phyloP scores from a whole-genome alignment of 148 eudicot genomes.

The Oxyria digyna region DNA sequence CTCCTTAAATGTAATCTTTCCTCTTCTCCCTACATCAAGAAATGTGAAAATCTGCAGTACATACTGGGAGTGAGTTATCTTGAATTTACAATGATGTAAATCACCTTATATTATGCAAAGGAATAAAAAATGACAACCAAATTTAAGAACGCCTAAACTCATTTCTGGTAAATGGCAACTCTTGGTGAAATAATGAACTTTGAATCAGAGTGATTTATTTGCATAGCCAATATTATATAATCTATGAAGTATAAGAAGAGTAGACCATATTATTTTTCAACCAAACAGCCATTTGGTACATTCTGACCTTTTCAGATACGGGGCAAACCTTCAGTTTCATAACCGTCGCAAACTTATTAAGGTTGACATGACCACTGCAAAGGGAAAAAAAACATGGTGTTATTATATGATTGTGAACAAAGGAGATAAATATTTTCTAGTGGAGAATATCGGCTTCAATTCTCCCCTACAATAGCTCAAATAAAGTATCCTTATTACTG shows the following conservation, averaged over 20 bases:
- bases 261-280: background rate
- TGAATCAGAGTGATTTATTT: background rate
- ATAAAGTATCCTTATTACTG: background rate
- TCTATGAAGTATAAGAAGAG: background rate
- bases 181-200: background rate
- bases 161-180: background rate
- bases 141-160: background rate
- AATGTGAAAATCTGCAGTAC: conserved; percentile 12
- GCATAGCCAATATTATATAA: background rate
- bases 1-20: conserved; percentile 13
- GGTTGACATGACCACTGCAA: conserved; percentile 10
- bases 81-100: background rate
- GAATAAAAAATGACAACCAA: background rate
- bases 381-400: background rate
- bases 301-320: conserved; percentile 6
- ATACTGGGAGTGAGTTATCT: background rate
- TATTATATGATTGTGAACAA: background rate
- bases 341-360: background rate
- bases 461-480: background rate
- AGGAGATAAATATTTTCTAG: background rate
- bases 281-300: background rate
- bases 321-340: conserved; percentile 10
- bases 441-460: background rate
- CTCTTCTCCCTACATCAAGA: conserved; percentile 13
- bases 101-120: background rate